Percentiles rank a stretch among this genome's conserved stretches.
Evolutionary conservation across 225 moss, liverwort and hornwort species (phyloP).

Genomic region (Pseudoscleropodium purum): DNA sequence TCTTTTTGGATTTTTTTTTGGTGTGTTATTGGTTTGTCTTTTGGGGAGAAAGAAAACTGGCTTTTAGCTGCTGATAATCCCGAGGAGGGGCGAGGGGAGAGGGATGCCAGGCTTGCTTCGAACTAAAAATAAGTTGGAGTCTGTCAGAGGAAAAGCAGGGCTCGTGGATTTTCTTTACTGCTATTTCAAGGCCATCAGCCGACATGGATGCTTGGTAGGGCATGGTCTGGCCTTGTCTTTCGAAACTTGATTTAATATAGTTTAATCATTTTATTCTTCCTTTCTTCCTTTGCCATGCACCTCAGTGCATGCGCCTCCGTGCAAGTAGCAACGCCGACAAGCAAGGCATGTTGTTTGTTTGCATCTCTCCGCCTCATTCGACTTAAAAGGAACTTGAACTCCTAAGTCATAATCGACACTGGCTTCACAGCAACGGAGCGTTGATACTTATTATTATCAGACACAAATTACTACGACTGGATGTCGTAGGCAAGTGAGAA

Average conservation of each 20-base stretch:
- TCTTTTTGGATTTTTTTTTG: too few species aligned
- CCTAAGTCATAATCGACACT: not conserved
- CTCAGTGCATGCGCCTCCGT: not conserved
- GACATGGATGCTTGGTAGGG: slow-evolving; percentile 11
- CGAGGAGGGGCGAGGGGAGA: not conserved
- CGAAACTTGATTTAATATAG: not conserved
- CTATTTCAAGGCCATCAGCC: not conserved
- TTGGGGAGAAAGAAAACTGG: too few species aligned
- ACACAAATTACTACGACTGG: not conserved
- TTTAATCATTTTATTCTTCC: not conserved
- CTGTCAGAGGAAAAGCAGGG: not conserved
- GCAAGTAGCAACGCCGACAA: not conserved
- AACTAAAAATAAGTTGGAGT: not conserved
- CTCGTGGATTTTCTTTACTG: not conserved
- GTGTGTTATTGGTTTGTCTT: not conserved
- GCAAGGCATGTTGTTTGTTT: not conserved
- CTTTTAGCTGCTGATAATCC: not conserved
- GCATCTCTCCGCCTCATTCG: not conserved
- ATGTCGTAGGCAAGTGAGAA: not conserved
- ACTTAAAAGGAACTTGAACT: too few species aligned
- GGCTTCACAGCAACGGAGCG: not conserved
- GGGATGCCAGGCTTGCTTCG: not conserved
- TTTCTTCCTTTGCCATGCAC: not conserved
- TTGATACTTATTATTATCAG: not conserved
- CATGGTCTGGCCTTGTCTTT: not conserved